Percentiles rank a stretch among this genome's conserved stretches.
phyloP scores from a whole-genome alignment of 129 eudicot genomes.

The Flaveria sonorensis region DNA sequence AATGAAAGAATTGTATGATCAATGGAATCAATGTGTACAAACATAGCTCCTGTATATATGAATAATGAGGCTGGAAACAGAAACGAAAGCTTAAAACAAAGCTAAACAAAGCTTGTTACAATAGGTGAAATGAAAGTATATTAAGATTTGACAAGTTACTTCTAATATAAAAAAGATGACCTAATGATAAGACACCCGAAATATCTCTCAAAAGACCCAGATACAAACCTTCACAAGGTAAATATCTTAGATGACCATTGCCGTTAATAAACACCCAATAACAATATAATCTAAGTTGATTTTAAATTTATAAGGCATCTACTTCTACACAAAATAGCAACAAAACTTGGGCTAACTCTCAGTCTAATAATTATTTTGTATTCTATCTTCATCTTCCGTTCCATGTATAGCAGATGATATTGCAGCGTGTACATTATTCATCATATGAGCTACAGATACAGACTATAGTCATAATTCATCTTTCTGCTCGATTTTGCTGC shows the following conservation, averaged over 20 bases:
- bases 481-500: constrained; percentile 33
- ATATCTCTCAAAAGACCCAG: too few relatives aligned
- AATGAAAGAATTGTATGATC: too few relatives aligned
- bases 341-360: neutral
- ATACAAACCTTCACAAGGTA: too few relatives aligned
- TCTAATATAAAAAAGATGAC: too few relatives aligned
- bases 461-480: constrained; percentile 55
- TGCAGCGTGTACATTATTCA: neutral
- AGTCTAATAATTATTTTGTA: constrained; percentile 2
- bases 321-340: neutral
- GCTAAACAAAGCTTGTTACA: too few relatives aligned
- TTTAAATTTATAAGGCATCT: neutral
- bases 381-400: constrained; percentile 22
- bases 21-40: too few relatives aligned
- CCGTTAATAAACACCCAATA: neutral
- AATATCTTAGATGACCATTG: too few relatives aligned
- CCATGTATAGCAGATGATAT: constrained; percentile 15
- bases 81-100: too few relatives aligned
- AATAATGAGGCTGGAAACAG: too few relatives aligned
- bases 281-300: neutral
- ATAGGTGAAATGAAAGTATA: neutral
- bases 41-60: too few relatives aligned
- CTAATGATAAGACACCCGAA: too few relatives aligned
- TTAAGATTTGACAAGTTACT: neutral
- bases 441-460: constrained; percentile 11